Evolutionary conservation across 2,329 filamentous ascomycete genomes (phyloP).

Genomic region (Penicillium concentricum): DNA sequence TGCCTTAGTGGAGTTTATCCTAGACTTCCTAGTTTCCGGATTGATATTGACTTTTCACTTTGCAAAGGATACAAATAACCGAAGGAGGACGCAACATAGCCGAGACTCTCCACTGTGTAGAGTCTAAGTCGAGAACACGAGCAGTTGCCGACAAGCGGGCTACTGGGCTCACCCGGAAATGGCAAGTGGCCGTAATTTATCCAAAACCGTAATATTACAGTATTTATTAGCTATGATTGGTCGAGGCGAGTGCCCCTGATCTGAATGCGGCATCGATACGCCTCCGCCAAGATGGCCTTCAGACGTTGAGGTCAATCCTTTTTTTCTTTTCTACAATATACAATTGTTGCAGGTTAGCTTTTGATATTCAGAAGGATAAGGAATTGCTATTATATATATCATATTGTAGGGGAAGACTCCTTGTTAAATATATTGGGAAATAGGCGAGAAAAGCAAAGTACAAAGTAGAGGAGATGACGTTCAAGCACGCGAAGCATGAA

Average conservation of each 20-base stretch:
- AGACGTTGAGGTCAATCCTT: not conserved
- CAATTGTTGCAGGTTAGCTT: not conserved
- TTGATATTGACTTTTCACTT: not conserved
- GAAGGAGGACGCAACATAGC: not conserved
- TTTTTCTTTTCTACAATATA: not conserved
- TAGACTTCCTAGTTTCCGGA: not conserved
- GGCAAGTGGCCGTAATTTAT: conserved; percentile 4
- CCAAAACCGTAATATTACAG: not conserved
- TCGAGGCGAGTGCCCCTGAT: not conserved
- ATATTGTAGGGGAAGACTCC: not conserved
- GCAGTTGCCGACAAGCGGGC: not conserved
- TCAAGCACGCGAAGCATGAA: not conserved
- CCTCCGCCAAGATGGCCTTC: conserved; percentile 5
- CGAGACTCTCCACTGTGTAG: not conserved
- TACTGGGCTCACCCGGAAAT: not conserved
- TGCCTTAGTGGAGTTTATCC: not conserved
- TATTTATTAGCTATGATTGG: not conserved
- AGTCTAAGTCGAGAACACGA: not conserved
- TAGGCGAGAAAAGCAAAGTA: too few species aligned
- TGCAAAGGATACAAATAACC: not conserved
- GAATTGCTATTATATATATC: not conserved
- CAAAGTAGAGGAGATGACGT: not conserved
- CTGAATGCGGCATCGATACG: conserved; percentile 20
- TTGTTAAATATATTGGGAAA: not conserved
- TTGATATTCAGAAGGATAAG: not conserved